phyloP scores from a whole-genome alignment of 164 flowering plant species.

The Liriodendron chinense region DNA sequence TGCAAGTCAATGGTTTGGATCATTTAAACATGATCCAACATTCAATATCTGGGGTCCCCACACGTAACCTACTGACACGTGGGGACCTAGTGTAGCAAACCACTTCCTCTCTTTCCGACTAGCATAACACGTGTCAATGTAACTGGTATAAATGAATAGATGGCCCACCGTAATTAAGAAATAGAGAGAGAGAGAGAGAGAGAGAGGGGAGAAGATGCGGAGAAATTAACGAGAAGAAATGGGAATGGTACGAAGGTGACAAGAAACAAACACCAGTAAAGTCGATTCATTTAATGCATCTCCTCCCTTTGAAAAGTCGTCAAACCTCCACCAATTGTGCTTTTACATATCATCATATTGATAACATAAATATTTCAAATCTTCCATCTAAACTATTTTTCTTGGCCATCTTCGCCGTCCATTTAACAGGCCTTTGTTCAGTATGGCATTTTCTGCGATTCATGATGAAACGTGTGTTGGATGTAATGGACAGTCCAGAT shows the following conservation, averaged over 20 bases:
- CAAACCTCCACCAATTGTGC: background rate
- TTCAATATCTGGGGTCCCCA: too few relatives aligned
- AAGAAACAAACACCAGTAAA: conserved; percentile 5
- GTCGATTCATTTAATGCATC: conserved; percentile 4
- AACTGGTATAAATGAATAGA: background rate
- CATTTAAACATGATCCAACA: too few relatives aligned
- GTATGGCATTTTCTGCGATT: too few relatives aligned
- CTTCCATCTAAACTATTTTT: too few relatives aligned
- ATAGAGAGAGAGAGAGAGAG: background rate
- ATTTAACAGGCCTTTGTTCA: background rate
- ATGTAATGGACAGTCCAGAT: too few relatives aligned
- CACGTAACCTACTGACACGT: too few relatives aligned
- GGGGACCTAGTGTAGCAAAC: too few relatives aligned
- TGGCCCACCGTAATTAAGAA: background rate
- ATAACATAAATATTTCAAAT: background rate
- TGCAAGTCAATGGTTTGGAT: too few relatives aligned
- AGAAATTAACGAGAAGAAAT: background rate
- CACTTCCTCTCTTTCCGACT: background rate
- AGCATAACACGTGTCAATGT: background rate
- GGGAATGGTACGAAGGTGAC: conserved; percentile 6
- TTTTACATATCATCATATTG: background rate
- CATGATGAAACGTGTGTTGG: too few relatives aligned
- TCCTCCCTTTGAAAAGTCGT: conserved; percentile 1
- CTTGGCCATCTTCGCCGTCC: background rate
- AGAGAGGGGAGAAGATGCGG: background rate